These are phyloP conservation scores for Brettanomyces sp. DNA, from an alignment of 805 yeast genomes.

Conservation along the genomic window DNA sequence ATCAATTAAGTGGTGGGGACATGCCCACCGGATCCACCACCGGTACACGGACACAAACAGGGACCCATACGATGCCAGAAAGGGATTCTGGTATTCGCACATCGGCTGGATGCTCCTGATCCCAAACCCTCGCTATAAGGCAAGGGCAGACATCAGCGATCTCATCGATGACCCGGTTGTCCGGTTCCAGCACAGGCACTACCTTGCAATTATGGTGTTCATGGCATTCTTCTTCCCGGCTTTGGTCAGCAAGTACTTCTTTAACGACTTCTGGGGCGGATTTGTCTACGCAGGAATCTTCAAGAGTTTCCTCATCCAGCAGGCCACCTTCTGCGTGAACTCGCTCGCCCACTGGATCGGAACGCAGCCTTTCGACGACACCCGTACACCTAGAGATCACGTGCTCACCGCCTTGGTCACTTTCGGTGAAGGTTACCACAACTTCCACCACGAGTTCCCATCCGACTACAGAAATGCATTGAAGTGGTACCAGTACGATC, in stretches of 20 bases:
- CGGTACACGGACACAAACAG: constrained; percentile 75
- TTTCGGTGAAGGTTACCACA: constrained; percentile 85
- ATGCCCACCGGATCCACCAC: constrained; percentile 78
- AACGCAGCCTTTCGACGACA: constrained; percentile 76
- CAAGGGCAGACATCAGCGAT: constrained; percentile 75
- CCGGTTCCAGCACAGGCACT: constrained; percentile 74
- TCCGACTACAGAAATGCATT: constrained; percentile 82
- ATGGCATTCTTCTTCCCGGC: constrained; percentile 58
- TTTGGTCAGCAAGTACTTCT: constrained; percentile 42
- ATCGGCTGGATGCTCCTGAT: constrained; percentile 79
- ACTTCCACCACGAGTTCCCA: constrained; percentile 88
- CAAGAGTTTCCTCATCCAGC: constrained; percentile 64
- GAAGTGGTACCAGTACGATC: constrained; percentile 83
- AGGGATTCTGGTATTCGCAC: constrained; percentile 78
- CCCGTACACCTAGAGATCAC: constrained; percentile 82
- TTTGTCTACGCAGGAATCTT: constrained; percentile 68
- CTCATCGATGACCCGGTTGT: constrained; percentile 73
- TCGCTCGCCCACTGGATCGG: constrained; percentile 85
- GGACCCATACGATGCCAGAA: constrained; percentile 82
- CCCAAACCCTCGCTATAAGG: constrained; percentile 75
- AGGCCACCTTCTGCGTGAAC: constrained; percentile 80
- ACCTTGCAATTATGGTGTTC: constrained; percentile 49
- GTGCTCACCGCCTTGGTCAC: constrained; percentile 73
- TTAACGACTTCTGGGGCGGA: constrained; percentile 63
- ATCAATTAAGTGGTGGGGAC: constrained; percentile 85